Percentiles rank a stretch among this genome's conserved stretches.
These are phyloP conservation scores for Lasiodiplodia gonubiensis DNA, from an alignment of 2,329 filamentous ascomycete species.

Conservation along the genomic window DNA sequence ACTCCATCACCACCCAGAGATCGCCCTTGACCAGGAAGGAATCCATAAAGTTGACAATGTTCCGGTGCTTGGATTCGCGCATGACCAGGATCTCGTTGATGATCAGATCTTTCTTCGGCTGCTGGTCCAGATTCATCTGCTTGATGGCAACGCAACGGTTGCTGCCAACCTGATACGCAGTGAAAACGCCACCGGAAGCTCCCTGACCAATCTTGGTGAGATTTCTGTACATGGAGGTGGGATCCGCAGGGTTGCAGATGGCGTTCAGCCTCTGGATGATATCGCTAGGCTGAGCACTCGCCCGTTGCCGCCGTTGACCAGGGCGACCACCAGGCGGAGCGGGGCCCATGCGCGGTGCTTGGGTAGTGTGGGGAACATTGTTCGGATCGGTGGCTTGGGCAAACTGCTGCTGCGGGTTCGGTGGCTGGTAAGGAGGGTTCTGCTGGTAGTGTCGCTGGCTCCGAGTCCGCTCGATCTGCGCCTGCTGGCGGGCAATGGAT, in stretches of 20 bases:
- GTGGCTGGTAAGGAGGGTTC: conserved; percentile 50
- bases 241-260: conserved; percentile 90
- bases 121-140: conserved; percentile 98
- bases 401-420: conserved; percentile 54
- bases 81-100: conserved; percentile 99
- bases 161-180: conserved; percentile 80
- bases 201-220: conserved; percentile 97
- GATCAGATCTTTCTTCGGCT: conserved; percentile 98
- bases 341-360: conserved; percentile 58
- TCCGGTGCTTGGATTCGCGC: conserved; percentile 98
- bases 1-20: conserved; percentile 99
- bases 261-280: conserved; percentile 82
- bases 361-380: conserved; percentile 51
- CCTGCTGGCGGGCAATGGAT: conserved; percentile 61
- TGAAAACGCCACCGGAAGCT: conserved; percentile 94
- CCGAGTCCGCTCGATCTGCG: conserved; percentile 76
- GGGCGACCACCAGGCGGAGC: conserved; percentile 62
- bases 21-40: conserved; percentile 90
- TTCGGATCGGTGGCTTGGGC: conserved; percentile 47
- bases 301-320: conserved; percentile 72
- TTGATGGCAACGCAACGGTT: conserved; percentile 96
- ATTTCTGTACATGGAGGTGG: conserved; percentile 82
- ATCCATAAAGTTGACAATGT: conserved; percentile 99
- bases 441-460: conserved; percentile 56
- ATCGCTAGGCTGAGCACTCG: conserved; percentile 76